These are phyloP conservation scores for Xylariaceae sp. DNA, from an alignment of 2,329 filamentous ascomycete genomes.

Conservation along the genomic window DNA sequence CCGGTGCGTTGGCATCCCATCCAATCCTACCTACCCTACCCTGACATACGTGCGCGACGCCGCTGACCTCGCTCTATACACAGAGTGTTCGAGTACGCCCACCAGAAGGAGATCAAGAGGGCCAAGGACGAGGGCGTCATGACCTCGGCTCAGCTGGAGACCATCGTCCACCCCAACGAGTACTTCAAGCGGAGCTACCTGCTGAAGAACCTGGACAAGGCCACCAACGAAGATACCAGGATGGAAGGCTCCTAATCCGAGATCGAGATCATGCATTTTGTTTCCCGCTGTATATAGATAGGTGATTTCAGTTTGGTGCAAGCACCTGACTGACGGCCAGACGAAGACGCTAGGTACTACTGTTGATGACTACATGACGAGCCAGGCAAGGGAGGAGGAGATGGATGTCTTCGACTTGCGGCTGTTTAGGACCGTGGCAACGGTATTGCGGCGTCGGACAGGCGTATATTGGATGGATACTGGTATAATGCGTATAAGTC, in stretches of 20 bases:
- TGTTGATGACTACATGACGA: too few relatives aligned
- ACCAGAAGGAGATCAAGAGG: conserved; percentile 70
- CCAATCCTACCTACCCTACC: conserved; percentile 9
- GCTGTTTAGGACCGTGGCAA: too few relatives aligned
- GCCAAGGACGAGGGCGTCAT: conserved; percentile 68
- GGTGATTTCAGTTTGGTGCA: too few relatives aligned
- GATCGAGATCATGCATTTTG: background rate
- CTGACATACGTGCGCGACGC: conserved; percentile 5
- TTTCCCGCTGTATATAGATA: too few relatives aligned
- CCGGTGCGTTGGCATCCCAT: too few relatives aligned
- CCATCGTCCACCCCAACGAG: conserved; percentile 93
- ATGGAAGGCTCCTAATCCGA: conserved; percentile 40
- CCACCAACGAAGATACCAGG: conserved; percentile 43
- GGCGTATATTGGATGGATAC: too few relatives aligned
- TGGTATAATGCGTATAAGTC: too few relatives aligned
- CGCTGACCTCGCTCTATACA: conserved; percentile 4
- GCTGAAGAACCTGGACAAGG: conserved; percentile 66
- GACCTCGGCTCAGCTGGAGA: conserved; percentile 74
- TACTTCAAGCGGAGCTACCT: conserved; percentile 95
- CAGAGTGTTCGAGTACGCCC: conserved; percentile 79
- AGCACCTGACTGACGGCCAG: too few relatives aligned
- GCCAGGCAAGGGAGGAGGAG: too few relatives aligned
- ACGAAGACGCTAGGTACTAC: too few relatives aligned
- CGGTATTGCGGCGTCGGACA: too few relatives aligned
- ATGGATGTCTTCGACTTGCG: too few relatives aligned